Percentiles rank a stretch among this genome's conserved stretches.
Evolutionary conservation across 306 rosid species (phyloP).

Genomic region (Alnus glutinosa): DNA sequence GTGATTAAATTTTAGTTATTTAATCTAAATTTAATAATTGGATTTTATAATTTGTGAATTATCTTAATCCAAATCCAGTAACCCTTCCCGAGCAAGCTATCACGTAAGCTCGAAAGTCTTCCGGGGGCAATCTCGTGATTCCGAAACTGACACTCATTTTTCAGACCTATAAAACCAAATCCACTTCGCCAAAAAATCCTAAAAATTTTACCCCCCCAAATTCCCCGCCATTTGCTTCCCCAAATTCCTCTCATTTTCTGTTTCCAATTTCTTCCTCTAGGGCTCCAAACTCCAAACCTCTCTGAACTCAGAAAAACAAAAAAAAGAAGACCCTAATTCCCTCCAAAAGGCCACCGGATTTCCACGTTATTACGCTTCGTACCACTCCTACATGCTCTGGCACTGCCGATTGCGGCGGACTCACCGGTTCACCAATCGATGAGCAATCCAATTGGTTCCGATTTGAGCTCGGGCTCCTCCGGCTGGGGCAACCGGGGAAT

Average conservation of each 20-base stretch:
- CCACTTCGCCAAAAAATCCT: conserved; percentile 33
- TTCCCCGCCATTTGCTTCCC: conserved; percentile 93
- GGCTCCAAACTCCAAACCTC: conserved; percentile 37
- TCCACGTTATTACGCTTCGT: conserved; percentile 28
- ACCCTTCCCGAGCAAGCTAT: neutral
- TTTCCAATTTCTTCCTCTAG: conserved; percentile 57
- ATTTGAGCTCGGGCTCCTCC: conserved; percentile 26
- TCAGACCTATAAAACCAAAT: conserved; percentile 29
- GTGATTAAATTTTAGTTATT: too few relatives aligned
- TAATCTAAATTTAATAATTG: too few relatives aligned
- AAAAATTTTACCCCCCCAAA: conserved; percentile 35
- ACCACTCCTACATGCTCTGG: conserved; percentile 58
- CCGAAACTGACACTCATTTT: neutral
- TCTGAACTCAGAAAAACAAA: conserved; percentile 4
- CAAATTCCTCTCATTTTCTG: conserved; percentile 25
- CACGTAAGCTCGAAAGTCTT: neutral
- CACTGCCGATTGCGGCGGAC: conserved; percentile 21
- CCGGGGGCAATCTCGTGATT: conserved; percentile 36
- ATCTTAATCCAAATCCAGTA: too few relatives aligned
- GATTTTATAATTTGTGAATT: too few relatives aligned
- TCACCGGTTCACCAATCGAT: conserved; percentile 54
- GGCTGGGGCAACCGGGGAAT: conserved; percentile 57
- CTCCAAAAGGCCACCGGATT: conserved; percentile 35
- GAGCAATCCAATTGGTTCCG: conserved; percentile 52
- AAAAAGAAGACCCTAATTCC: conserved; percentile 44